Conservation (phyloP, 768 basidiomycete genomes). For the Boletus subparvulus region DNA sequence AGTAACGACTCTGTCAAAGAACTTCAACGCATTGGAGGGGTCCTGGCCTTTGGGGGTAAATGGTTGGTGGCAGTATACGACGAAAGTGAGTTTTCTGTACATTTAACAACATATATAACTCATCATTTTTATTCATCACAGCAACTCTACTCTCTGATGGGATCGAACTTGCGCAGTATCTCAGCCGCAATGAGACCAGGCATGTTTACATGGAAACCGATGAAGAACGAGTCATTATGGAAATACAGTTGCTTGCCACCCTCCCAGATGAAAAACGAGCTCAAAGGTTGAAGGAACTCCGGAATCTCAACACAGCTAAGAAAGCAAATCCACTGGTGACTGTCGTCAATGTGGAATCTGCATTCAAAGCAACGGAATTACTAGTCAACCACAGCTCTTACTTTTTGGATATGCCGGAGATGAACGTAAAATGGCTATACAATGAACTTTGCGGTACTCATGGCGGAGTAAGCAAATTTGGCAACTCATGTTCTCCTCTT, state of each 20-base stretch:
- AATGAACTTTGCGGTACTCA: not conserved
- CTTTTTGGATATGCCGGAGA: not conserved
- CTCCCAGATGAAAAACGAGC: not conserved
- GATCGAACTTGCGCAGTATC: constrained; percentile 3
- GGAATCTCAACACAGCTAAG: not conserved
- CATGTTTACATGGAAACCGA: constrained; percentile 16
- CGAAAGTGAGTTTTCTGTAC: not conserved
- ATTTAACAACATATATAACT: not conserved
- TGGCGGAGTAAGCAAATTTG: not conserved
- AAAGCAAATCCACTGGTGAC: not conserved
- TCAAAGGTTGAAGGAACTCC: not conserved
- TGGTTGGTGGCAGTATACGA: constrained; percentile 1
- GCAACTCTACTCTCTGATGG: not conserved
- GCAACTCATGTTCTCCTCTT: not conserved
- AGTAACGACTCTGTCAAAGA: too few species aligned
- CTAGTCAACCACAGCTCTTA: not conserved
- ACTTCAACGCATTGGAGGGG: too few species aligned
- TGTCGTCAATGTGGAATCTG: not conserved
- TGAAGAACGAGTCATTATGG: constrained; percentile 6
- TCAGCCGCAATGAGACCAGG: constrained; percentile 6
- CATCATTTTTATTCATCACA: too few species aligned
- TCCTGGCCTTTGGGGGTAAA: not conserved
- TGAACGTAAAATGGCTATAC: not conserved
- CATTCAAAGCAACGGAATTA: not conserved
- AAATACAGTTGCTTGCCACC: constrained; percentile 1